Conservation (phyloP, 2,329 filamentous ascomycete genomes). For the Taxawa tesnikishii region DNA sequence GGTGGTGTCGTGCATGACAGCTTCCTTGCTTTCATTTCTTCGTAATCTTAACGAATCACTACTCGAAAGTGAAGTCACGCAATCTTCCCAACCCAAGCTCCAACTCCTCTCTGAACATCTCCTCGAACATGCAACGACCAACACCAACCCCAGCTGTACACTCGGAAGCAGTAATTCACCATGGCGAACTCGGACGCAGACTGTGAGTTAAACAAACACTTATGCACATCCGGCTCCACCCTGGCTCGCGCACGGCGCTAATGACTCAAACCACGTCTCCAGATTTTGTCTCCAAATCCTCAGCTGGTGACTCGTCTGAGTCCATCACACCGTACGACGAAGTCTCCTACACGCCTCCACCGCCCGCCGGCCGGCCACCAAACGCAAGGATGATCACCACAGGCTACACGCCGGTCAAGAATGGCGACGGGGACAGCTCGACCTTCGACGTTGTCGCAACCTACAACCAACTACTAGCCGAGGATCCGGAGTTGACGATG, state of each 20-base stretch:
- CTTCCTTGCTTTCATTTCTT: no score
- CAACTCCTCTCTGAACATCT: no score
- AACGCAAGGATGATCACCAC: constrained; percentile 7
- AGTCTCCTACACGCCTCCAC: constrained; percentile 3
- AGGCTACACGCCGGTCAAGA: constrained; percentile 1
- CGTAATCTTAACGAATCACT: no score
- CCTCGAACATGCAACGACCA: no score
- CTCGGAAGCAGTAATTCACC: no score
- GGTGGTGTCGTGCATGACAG: no score
- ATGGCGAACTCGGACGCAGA: no score
- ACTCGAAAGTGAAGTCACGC: no score
- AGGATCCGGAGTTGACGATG: constrained; percentile 81
- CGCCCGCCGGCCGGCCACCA: constrained; percentile 5
- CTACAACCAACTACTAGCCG: constrained; percentile 50
- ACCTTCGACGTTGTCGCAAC: constrained; percentile 47
- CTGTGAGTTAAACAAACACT: no score
- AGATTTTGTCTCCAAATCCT: background rate
- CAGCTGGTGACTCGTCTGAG: background rate
- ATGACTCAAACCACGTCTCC: background rate
- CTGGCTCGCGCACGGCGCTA: background rate
- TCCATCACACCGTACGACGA: constrained; percentile 1
- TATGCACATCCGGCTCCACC: no score
- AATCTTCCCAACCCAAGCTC: no score
- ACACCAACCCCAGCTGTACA: no score
- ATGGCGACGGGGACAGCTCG: background rate